Conservation (phyloP, 2,329 filamentous ascomycete genomes). For the Aspergillus candidus region DNA sequence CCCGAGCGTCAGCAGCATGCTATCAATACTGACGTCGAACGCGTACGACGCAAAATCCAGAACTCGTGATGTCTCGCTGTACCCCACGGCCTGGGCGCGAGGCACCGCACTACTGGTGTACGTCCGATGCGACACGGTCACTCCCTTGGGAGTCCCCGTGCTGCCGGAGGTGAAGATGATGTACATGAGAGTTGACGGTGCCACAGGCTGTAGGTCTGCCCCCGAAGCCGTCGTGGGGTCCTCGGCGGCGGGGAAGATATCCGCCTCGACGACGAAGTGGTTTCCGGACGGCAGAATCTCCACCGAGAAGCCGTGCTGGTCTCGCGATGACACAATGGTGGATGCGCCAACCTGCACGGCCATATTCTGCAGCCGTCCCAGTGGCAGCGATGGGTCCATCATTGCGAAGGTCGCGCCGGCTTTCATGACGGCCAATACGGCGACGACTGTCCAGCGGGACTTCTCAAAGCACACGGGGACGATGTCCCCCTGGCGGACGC, state of each 20-base stretch:
- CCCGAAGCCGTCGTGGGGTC: constrained; percentile 3
- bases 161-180: constrained; percentile 56
- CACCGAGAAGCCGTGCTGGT: constrained; percentile 22
- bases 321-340: constrained; percentile 24
- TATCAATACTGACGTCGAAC: constrained; percentile 49
- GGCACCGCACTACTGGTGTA: constrained; percentile 52
- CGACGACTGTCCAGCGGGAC: constrained; percentile 29
- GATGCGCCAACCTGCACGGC: constrained; percentile 24
- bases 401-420: constrained; percentile 26
- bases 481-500: constrained; percentile 22
- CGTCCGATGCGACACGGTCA: constrained; percentile 36
- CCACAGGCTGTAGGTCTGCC: constrained; percentile 17
- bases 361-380: constrained; percentile 31
- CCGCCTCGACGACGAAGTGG: constrained; percentile 22
- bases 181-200: constrained; percentile 45
- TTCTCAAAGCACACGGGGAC: constrained; percentile 31
- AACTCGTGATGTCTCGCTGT: constrained; percentile 50
- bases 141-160: constrained; percentile 49
- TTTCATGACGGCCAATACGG: constrained; percentile 30
- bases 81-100: constrained; percentile 49
- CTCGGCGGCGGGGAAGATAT: constrained; percentile 16
- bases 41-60: constrained; percentile 54
- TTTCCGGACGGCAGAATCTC: constrained; percentile 28
- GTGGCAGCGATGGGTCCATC: constrained; percentile 29
- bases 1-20: constrained; percentile 51